Conservation (phyloP, 768 basidiomycete species). For the Suillus subaureus region DNA sequence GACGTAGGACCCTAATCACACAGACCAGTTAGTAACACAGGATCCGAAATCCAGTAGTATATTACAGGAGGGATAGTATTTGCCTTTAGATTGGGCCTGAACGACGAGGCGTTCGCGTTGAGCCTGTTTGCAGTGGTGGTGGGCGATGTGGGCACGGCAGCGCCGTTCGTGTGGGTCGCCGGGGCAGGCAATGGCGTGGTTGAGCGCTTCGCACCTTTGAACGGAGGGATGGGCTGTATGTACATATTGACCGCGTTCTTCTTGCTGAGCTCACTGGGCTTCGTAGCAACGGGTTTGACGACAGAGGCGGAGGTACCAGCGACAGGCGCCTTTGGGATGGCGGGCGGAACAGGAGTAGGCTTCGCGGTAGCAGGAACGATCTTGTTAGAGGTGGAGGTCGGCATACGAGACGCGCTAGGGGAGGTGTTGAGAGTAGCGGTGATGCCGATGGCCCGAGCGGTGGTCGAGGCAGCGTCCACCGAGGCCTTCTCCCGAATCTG, state of each 20-base stretch:
- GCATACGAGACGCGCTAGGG: constrained; percentile 49
- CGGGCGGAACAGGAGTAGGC: constrained; percentile 32
- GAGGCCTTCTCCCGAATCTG: constrained; percentile 77
- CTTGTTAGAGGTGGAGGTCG: constrained; percentile 33
- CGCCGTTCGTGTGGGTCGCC: constrained; percentile 27
- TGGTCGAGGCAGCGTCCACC: constrained; percentile 63
- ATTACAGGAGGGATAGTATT: constrained; percentile 71
- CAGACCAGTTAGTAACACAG: constrained; percentile 22
- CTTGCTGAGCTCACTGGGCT: constrained; percentile 33
- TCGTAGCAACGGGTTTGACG: constrained; percentile 34
- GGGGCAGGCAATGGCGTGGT: constrained; percentile 22
- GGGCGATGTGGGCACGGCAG: constrained; percentile 51
- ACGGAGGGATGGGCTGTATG: constrained; percentile 91
- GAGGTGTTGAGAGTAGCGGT: constrained; percentile 41
- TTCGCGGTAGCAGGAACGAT: constrained; percentile 29
- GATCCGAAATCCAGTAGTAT: constrained; percentile 12
- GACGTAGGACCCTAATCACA: constrained; percentile 46
- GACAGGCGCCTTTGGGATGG: constrained; percentile 22
- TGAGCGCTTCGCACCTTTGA: constrained; percentile 63
- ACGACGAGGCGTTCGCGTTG: constrained; percentile 89
- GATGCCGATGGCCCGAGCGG: constrained; percentile 71
- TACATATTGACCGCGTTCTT: constrained; percentile 66
- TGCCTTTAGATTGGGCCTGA: constrained; percentile 87
- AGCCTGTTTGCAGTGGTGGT: constrained; percentile 60
- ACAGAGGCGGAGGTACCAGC: constrained; percentile 24